These are phyloP conservation scores for Melastoma candidum DNA, from an alignment of 441 rosid species.

Conservation along the genomic window DNA sequence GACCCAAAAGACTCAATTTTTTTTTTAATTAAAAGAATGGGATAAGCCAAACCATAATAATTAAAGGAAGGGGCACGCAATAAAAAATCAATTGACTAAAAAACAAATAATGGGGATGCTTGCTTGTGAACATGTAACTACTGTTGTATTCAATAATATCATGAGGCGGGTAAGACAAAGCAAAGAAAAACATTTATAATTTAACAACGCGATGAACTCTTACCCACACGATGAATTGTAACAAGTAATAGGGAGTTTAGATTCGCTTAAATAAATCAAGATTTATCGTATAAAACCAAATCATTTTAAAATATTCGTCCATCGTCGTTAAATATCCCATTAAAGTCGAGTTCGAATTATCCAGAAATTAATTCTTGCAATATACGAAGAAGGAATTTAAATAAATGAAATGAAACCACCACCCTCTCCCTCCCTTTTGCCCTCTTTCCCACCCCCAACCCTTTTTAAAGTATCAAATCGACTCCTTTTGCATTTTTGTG, in stretches of 20 bases:
- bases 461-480: constrained; percentile 3
- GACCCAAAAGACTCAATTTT: no score
- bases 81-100: no score
- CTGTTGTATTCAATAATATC: background rate
- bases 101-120: no score
- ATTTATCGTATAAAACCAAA: no score
- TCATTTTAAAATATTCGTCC: no score
- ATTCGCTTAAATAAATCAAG: no score
- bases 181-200: background rate
- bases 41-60: no score
- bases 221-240: background rate
- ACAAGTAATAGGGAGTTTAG: no score
- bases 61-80: no score
- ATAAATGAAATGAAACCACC: background rate
- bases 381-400: constrained; percentile 1
- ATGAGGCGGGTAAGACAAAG: background rate
- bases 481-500: constrained; percentile 3
- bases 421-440: background rate
- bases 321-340: no score
- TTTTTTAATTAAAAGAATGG: no score
- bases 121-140: background rate
- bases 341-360: no score
- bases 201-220: constrained; percentile 7
- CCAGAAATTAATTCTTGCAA: background rate
- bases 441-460: background rate